Evolutionary conservation across 352 stramenopile species (phyloP).

Genomic region (Phytophthora sansomeana): DNA sequence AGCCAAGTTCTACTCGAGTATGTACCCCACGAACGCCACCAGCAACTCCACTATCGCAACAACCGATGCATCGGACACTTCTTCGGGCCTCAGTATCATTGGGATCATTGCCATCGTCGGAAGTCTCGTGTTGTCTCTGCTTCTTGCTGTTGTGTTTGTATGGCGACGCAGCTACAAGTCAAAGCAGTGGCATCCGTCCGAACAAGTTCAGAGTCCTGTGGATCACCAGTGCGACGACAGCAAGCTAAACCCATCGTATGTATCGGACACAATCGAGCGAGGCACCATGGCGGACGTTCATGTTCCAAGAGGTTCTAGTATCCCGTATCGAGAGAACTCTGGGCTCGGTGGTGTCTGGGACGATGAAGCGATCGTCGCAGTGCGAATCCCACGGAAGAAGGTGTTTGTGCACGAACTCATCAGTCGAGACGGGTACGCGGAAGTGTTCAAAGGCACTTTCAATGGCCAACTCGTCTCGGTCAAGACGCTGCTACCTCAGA

Average conservation of each 20-base stretch:
- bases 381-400: slow-evolving; percentile 40
- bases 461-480: slow-evolving; percentile 35
- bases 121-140: slow-evolving; percentile 2
- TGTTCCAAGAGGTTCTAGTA: slow-evolving; percentile 5
- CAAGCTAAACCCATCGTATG: slow-evolving; percentile 16
- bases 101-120: slow-evolving; percentile 13
- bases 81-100: slow-evolving; percentile 5
- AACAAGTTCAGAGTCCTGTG: slow-evolving; percentile 3
- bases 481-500: slow-evolving; percentile 38
- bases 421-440: slow-evolving; percentile 41
- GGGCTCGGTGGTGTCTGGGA: slow-evolving; percentile 24
- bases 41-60: neutral
- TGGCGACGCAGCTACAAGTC: slow-evolving; percentile 9
- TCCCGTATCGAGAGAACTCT: slow-evolving; percentile 7
- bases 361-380: slow-evolving; percentile 34
- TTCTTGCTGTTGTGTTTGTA: slow-evolving; percentile 11
- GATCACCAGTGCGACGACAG: slow-evolving; percentile 17
- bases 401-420: slow-evolving; percentile 38
- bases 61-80: slow-evolving; percentile 8
- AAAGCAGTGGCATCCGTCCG: slow-evolving; percentile 2
- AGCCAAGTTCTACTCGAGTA: slow-evolving; percentile 19
- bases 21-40: neutral
- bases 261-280: slow-evolving; percentile 10
- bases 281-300: slow-evolving; percentile 16
- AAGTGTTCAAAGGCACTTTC: slow-evolving; percentile 43